A percentile compares a stretch with the other conserved stretches of the same genome.
Evolutionary conservation across 106 monocot genomes (phyloP).

Genomic region (Acorus gramineus): DNA sequence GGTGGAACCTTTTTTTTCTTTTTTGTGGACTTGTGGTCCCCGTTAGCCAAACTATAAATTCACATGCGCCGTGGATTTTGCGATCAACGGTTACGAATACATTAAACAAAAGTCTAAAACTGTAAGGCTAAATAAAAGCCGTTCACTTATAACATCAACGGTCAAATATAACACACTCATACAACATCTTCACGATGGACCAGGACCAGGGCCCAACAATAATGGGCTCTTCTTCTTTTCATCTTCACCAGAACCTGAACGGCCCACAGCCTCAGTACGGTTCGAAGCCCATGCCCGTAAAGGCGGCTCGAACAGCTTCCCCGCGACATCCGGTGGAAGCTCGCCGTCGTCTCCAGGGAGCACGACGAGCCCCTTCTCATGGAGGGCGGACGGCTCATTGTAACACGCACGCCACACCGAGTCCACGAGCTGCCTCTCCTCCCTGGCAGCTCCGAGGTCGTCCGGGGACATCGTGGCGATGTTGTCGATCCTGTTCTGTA

Average conservation of each 20-base stretch:
- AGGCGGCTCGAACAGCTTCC: constrained; percentile 46
- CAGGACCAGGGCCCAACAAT: constrained; percentile 21
- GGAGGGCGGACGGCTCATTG: constrained; percentile 57
- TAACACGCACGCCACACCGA: constrained; percentile 62
- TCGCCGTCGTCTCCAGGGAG: constrained; percentile 57
- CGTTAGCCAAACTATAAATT: too few relatives aligned
- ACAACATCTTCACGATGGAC: too few relatives aligned
- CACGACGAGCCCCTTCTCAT: constrained; percentile 61
- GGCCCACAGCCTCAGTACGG: not conserved
- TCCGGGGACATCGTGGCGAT: constrained; percentile 54
- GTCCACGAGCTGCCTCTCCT: constrained; percentile 73
- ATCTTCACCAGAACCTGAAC: not conserved
- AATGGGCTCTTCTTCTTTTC: constrained; percentile 18
- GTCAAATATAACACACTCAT: too few relatives aligned
- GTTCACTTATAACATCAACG: too few relatives aligned
- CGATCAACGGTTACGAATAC: too few relatives aligned
- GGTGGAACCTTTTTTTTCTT: too few relatives aligned
- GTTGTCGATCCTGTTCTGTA: constrained; percentile 34
- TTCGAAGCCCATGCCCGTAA: constrained; percentile 37
- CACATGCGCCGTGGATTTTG: too few relatives aligned
- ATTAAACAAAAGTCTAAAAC: too few relatives aligned
- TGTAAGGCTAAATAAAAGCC: too few relatives aligned
- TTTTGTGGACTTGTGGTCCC: too few relatives aligned
- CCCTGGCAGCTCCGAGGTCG: constrained; percentile 47
- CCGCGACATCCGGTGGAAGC: constrained; percentile 44